A percentile compares a stretch with the other conserved stretches of the same genome.
These are phyloP conservation scores for sweet orange (Citrus sinensis) DNA, from an alignment of 345 rosid genomes.

Conservation along the genomic window DVS_A1.0 CM039163.1:8890501-8891000, in stretches of 20 bases:
- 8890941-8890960: constrained; percentile 20
- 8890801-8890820: constrained; percentile 14
- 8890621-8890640: not conserved
- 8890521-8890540: not conserved
- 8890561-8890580: not conserved
- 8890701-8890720: constrained; percentile 15
- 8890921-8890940: constrained; percentile 22
- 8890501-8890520: no score
- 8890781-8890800: constrained; percentile 27
- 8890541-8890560: not conserved
- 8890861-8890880: constrained; percentile 21
- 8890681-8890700: constrained; percentile 12
- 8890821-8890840: constrained; percentile 29
- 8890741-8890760: constrained; percentile 5
- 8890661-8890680: not conserved
- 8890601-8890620: not conserved
- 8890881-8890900: constrained; percentile 17
- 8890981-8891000: constrained; percentile 29
- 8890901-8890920: constrained; percentile 15
- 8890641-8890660: not conserved
- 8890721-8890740: constrained; percentile 4
- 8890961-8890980: constrained; percentile 17
- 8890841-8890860: constrained; percentile 14
- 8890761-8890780: constrained; percentile 27
- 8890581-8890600: not conserved